Evolutionary conservation across 108 stramenopile species (phyloP).

Genomic region (Licmophora abbreviata): DNA sequence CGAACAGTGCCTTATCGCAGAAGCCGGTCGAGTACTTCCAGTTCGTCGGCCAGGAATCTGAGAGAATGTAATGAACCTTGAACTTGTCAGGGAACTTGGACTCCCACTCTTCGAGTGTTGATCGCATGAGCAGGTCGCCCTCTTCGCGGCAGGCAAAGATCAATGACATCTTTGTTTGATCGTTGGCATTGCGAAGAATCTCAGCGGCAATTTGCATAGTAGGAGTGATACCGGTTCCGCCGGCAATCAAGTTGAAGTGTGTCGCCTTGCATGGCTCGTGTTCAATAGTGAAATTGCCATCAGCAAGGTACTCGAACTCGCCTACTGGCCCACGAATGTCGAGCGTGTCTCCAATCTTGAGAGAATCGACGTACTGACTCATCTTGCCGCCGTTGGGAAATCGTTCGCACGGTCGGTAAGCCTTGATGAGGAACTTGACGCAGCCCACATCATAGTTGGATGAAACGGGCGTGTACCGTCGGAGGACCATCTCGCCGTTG

Average conservation of each 20-base stretch:
- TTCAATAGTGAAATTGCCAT: slow-evolving; percentile 82
- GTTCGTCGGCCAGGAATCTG: slow-evolving; percentile 55
- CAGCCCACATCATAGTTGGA: slow-evolving; percentile 89
- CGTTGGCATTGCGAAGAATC: slow-evolving; percentile 76
- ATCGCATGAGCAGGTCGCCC: slow-evolving; percentile 86
- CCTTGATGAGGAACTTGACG: slow-evolving; percentile 98
- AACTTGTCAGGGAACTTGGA: slow-evolving; percentile 72
- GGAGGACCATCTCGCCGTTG: slow-evolving; percentile 74
- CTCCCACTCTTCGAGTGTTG: slow-evolving; percentile 88
- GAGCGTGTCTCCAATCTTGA: slow-evolving; percentile 85
- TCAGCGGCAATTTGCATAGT: slow-evolving; percentile 88
- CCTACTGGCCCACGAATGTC: slow-evolving; percentile 89
- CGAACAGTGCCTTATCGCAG: slow-evolving; percentile 75
- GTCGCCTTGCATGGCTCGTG: slow-evolving; percentile 50
- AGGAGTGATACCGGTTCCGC: slow-evolving; percentile 97
- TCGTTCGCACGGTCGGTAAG: slow-evolving; percentile 69
- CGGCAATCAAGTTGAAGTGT: slow-evolving; percentile 92
- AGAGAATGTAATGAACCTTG: slow-evolving; percentile 90
- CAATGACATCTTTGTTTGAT: slow-evolving; percentile 79
- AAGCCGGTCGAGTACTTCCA: slow-evolving; percentile 89
- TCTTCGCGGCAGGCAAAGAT: slow-evolving; percentile 93
- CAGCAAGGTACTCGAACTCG: slow-evolving; percentile 87
- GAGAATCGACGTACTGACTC: slow-evolving; percentile 83
- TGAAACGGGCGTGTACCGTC: slow-evolving; percentile 93
- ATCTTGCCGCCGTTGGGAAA: slow-evolving; percentile 96